phyloP scores from a whole-genome alignment of 208 protist species.

The Herpetomonas samuelpessoai region DNA sequence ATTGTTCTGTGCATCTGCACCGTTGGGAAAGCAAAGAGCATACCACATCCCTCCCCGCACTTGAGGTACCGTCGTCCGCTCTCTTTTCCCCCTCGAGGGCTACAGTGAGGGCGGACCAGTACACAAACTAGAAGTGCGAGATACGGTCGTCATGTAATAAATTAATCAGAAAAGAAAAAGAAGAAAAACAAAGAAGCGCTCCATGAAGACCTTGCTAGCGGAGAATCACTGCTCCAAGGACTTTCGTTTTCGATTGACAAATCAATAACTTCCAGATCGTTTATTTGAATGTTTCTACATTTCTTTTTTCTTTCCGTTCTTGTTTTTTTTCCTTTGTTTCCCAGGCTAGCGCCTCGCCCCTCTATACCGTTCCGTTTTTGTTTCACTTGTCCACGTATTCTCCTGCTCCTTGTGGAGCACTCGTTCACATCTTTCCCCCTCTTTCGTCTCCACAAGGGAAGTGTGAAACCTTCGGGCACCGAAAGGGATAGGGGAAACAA shows the following conservation, averaged over 20 bases:
- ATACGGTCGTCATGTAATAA: no score
- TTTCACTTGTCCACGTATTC: slow-evolving; percentile 7
- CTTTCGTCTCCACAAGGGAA: no score
- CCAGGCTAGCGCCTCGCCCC: neutral
- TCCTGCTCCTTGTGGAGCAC: neutral
- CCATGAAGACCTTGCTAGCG: no score
- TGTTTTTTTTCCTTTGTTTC: slow-evolving; percentile 3
- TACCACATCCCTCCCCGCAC: no score
- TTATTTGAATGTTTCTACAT: slow-evolving; percentile 9
- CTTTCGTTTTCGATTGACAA: neutral
- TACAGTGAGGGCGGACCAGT: no score
- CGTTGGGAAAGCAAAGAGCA: no score
- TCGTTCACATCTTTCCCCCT: slow-evolving; percentile 5
- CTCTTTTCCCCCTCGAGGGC: no score
- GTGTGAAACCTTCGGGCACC: no score
- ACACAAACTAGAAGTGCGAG: no score
- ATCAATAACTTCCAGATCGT: slow-evolving; percentile 1
- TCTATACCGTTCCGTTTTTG: neutral
- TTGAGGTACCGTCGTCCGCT: no score
- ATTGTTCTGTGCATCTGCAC: no score
- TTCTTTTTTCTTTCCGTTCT: slow-evolving; percentile 10
- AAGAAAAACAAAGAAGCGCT: neutral
- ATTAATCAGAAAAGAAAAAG: neutral
- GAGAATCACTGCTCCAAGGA: slow-evolving; percentile 4
- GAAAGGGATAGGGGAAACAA: no score